Evolutionary conservation across 2,329 filamentous ascomycete species (phyloP).

Genomic region (Penicillium capsulatum): DNA sequence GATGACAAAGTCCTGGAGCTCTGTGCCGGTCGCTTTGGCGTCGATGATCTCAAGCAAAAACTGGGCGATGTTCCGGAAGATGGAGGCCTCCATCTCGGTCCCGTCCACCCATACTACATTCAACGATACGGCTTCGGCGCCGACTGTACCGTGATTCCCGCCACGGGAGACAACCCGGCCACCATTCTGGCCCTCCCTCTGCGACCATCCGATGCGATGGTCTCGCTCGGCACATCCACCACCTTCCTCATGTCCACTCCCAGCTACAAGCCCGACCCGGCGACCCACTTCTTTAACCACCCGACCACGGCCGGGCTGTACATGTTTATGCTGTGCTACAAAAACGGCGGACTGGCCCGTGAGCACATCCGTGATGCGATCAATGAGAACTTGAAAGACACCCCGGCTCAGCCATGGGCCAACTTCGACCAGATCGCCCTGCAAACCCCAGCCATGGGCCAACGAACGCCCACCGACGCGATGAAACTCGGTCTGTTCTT

Average conservation of each 20-base stretch:
- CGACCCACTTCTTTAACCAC: slow-evolving; percentile 98
- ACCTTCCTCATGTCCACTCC: slow-evolving; percentile 97
- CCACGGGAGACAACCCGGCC: slow-evolving; percentile 93
- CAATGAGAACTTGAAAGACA: slow-evolving; percentile 48
- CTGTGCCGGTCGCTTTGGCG: slow-evolving; percentile 62
- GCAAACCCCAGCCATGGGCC: slow-evolving; percentile 64
- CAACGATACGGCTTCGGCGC: slow-evolving; percentile 70
- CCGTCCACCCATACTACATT: slow-evolving; percentile 74
- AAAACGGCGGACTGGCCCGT: slow-evolving; percentile 90
- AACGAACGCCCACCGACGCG: slow-evolving; percentile 51
- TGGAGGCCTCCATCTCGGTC: slow-evolving; percentile 73
- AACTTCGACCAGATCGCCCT: slow-evolving; percentile 73
- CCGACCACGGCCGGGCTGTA: slow-evolving; percentile 84
- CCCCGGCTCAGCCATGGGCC: slow-evolving; percentile 62
- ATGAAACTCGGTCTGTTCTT: slow-evolving; percentile 93
- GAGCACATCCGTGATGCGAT: slow-evolving; percentile 83
- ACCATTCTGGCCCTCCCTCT: slow-evolving; percentile 90
- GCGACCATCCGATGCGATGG: slow-evolving; percentile 83
- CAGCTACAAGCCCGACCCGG: slow-evolving; percentile 81
- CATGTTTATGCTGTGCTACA: slow-evolving; percentile 99
- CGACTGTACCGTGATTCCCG: slow-evolving; percentile 74
- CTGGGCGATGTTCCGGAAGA: slow-evolving; percentile 76
- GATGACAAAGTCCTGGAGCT: slow-evolving; percentile 70
- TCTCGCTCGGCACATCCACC: slow-evolving; percentile 89
- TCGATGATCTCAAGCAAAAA: slow-evolving; percentile 66